Evolutionary conservation across 2,329 filamentous ascomycete genomes (phyloP), one percentile per base, ranked within the genome.

Genomic region (Ceratocystis variospora): DNA sequence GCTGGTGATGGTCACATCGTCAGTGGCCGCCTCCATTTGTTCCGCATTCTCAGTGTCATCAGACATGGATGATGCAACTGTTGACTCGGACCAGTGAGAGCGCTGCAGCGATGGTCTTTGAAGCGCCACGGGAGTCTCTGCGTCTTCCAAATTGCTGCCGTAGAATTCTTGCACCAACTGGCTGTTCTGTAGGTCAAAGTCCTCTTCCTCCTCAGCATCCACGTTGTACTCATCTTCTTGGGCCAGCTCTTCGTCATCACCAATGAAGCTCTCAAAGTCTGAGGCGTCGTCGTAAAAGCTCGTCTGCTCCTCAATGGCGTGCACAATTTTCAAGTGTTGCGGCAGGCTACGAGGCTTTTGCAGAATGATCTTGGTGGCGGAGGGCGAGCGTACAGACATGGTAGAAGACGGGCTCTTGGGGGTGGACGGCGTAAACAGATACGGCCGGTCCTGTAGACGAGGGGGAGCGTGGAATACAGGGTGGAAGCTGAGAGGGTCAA

Each of bases 71-170:
- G 64, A 64, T n/a, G 65, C 62, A 46, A 71, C 67, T 15, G 70
- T 71, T 5, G 70, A 71, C 61, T 68, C 68, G 41, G 69, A 70
- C 71, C 71, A 71, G 62, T 70, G 69, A 0, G 70, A 71, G n/a
- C 68, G 67, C n/a, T 66, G 68, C n/a, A 70, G 28, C 5, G 45
- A 33, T 1, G 33, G 64, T 50, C 61, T 66, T 25, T 66, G 53
- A 6, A 55, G 37, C 19, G 45, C 19, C 17, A 48, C 25, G 15
- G 63, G 37, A 31, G 61, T 33, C n/a, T 22, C 37, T 41, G 4
- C 37, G 12, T 41, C 37, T 41, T 41, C 37, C 37, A 12, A 41
- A 3, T 12, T 17, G 17, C 41, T 64, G 41, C 59, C 61, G 64
- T 68, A 68, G 50, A 61, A 68, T 6, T 57, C 33, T 4, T 68